These are phyloP conservation scores for Wickerhamomyces bovis DNA, from an alignment of 805 yeast species.

Conservation along the genomic window DNA sequence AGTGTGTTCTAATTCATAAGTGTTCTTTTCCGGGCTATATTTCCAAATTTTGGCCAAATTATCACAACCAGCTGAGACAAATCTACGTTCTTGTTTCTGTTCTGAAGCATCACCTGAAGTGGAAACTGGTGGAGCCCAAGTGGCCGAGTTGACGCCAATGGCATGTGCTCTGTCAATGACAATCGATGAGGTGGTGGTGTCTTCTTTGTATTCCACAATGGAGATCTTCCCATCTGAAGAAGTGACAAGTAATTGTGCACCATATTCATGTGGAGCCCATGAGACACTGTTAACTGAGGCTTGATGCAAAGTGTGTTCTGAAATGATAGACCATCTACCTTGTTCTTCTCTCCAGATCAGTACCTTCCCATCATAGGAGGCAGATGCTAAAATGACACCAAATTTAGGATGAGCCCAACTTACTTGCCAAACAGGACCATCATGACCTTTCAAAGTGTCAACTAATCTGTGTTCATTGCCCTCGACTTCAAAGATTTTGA, in stretches of 20 bases:
- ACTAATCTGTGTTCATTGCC: constrained; percentile 76
- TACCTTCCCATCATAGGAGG: constrained; percentile 93
- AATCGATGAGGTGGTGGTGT: constrained; percentile 65
- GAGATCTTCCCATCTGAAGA: constrained; percentile 93
- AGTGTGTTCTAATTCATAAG: constrained; percentile 66
- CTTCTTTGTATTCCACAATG: constrained; percentile 85
- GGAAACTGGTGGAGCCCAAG: constrained; percentile 76
- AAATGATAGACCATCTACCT: constrained; percentile 80
- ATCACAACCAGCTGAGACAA: constrained; percentile 94
- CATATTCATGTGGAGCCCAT: constrained; percentile 98
- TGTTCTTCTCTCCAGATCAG: constrained; percentile 93
- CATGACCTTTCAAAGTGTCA: constrained; percentile 88
- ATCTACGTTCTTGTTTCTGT: constrained; percentile 49
- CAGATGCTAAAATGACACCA: constrained; percentile 89
- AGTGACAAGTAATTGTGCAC: constrained; percentile 84
- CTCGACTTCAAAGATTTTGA: constrained; percentile 86
- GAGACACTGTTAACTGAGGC: constrained; percentile 91
- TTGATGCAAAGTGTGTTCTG: constrained; percentile 81
- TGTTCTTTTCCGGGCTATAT: constrained; percentile 46
- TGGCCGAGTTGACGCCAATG: constrained; percentile 89
- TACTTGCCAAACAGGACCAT: constrained; percentile 98
- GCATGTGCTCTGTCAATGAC: constrained; percentile 67
- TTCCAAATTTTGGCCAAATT: constrained; percentile 90
- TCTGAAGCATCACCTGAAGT: constrained; percentile 28
- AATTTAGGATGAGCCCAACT: constrained; percentile 99